Conservation (phyloP, 352 stramenopile genomes). For the Phytophthora tentaculata region DNA sequence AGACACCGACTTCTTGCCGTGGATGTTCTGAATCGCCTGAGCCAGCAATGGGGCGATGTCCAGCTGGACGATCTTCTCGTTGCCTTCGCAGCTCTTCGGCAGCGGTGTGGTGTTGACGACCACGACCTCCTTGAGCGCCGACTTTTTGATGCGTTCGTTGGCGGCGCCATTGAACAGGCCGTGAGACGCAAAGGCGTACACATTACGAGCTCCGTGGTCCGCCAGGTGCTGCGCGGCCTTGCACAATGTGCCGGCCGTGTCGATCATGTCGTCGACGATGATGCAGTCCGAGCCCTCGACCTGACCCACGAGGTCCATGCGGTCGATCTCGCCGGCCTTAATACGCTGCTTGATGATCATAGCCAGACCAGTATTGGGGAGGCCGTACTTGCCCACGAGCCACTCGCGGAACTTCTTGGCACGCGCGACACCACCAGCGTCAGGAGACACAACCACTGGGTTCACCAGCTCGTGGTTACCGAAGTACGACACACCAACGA, state of each 20-base stretch:
- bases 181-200: conserved; percentile 99
- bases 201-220: conserved; percentile 95
- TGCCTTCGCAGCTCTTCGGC: conserved; percentile 89
- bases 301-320: conserved; percentile 99
- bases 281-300: conserved; percentile 99
- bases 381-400: conserved; percentile 96
- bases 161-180: conserved; percentile 96
- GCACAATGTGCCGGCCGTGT: conserved; percentile 98
- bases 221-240: conserved; percentile 98
- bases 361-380: conserved; percentile 97
- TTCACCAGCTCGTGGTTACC: conserved; percentile 98
- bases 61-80: conserved; percentile 98
- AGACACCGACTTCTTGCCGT: conserved; percentile 99
- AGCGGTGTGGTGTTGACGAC: conserved; percentile 91
- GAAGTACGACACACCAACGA: conserved; percentile 96
- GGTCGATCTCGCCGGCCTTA: conserved; percentile 97
- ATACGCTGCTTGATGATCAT: conserved; percentile 99
- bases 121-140: conserved; percentile 91
- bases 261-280: conserved; percentile 99
- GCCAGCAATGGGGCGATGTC: conserved; percentile 98
- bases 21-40: conserved; percentile 99
- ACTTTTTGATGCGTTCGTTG: conserved; percentile 90
- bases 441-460: conserved; percentile 98
- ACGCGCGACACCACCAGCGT: conserved; percentile 98
- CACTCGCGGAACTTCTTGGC: conserved; percentile 99